Percentiles rank a stretch among this genome's conserved stretches.
Conservation (phyloP, 805 yeast species). For the Starmerella asiatica region DNA sequence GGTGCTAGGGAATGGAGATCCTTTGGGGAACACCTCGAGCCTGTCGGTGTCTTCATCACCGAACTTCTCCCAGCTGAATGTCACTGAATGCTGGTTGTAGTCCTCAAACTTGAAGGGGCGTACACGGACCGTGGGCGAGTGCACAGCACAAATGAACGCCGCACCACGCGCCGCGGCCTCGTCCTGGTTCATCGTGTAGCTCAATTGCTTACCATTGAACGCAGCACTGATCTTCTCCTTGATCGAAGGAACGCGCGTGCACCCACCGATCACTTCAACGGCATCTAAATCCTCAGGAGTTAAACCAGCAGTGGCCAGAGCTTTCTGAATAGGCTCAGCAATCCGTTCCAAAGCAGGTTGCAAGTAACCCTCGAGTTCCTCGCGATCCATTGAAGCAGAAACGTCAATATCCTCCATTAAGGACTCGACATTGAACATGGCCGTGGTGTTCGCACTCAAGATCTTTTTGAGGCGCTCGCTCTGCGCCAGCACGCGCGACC, state of each 20-base stretch:
- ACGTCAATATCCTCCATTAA: conserved; percentile 96
- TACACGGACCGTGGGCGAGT: conserved; percentile 96
- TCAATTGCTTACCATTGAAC: conserved; percentile 72
- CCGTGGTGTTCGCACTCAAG: conserved; percentile 85
- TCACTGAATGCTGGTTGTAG: conserved; percentile 77
- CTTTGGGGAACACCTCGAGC: conserved; percentile 93
- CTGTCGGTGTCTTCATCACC: conserved; percentile 80
- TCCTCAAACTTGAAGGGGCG: conserved; percentile 98
- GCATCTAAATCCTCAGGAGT: conserved; percentile 65
- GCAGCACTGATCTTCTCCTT: conserved; percentile 68
- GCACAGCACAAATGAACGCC: conserved; percentile 97
- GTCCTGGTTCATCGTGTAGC: conserved; percentile 95
- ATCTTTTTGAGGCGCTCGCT: conserved; percentile 92
- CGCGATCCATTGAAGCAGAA: conserved; percentile 75
- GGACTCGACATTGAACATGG: conserved; percentile 91
- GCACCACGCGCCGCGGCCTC: conserved; percentile 99
- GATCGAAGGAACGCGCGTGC: conserved; percentile 91
- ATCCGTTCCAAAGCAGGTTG: conserved; percentile 68
- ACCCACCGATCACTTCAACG: conserved; percentile 94
- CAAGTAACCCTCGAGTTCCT: conserved; percentile 81
- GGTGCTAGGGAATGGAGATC: conserved; percentile 86
- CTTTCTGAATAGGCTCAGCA: conserved; percentile 62
- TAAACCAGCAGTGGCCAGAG: conserved; percentile 68
- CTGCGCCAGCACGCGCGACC: conserved; percentile 79
- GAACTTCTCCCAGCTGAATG: conserved; percentile 89